Percentiles rank a stretch among this genome's conserved stretches.
Evolutionary conservation across 345 rosid species (phyloP).

Genomic region (Eucalyptus melliodora): DNA sequence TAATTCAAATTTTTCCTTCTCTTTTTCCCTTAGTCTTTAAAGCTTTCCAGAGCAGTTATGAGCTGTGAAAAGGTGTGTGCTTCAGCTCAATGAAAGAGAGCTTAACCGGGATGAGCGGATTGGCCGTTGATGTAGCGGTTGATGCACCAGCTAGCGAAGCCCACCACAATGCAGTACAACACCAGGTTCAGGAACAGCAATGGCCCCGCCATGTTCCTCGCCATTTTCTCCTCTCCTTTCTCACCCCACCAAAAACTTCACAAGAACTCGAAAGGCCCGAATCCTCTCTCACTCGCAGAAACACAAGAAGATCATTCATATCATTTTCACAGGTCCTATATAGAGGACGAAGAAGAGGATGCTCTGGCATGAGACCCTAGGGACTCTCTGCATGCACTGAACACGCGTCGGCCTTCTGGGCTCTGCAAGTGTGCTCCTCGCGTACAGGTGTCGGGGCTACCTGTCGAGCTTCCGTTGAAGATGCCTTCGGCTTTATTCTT

Average conservation of each 20-base stretch:
- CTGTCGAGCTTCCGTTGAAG: neutral
- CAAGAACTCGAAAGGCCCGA: neutral
- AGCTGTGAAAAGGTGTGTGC: neutral
- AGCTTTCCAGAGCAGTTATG: neutral
- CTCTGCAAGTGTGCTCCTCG: neutral
- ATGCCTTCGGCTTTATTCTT: neutral
- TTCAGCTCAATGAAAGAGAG: neutral
- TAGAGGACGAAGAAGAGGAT: neutral
- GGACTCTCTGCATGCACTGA: neutral
- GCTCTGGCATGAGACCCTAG: neutral
- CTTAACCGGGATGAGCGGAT: conserved; percentile 53
- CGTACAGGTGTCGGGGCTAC: neutral
- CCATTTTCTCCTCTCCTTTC: conserved; percentile 11
- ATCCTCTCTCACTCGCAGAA: neutral
- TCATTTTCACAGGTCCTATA: neutral
- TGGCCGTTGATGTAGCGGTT: conserved; percentile 65
- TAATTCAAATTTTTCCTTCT: neutral
- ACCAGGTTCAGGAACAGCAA: conserved; percentile 76
- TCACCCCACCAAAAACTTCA: neutral
- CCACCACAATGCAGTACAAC: conserved; percentile 61
- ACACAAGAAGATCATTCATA: neutral
- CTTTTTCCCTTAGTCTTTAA: neutral
- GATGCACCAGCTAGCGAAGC: conserved; percentile 84
- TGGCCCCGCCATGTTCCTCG: conserved; percentile 75
- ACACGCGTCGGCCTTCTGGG: neutral